Percentiles rank a stretch among this genome's conserved stretches.
phyloP scores from a whole-genome alignment of 225 moss, liverwort and hornwort species.

The Pleurozium schreberi region DNA sequence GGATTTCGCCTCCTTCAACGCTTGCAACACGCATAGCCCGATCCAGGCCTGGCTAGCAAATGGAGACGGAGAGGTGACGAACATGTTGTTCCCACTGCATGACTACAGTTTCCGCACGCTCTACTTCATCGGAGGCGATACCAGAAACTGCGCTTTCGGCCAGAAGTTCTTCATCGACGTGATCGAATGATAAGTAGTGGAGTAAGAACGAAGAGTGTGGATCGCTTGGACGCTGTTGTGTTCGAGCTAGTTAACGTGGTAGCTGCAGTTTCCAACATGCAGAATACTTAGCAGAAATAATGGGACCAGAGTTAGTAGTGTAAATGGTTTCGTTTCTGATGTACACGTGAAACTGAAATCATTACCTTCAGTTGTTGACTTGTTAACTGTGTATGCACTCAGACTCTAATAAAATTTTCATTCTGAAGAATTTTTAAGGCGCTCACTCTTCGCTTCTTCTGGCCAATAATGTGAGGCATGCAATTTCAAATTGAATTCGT shows the following conservation, averaged over 20 bases:
- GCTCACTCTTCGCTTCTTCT: too few relatives aligned
- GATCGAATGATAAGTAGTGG: not conserved
- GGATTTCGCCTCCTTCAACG: not conserved
- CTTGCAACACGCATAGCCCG: not conserved
- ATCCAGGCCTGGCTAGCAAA: not conserved
- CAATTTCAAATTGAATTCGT: too few relatives aligned
- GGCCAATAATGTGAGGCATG: too few relatives aligned
- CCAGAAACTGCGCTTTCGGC: not conserved
- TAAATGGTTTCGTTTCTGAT: not conserved
- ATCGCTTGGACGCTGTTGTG: not conserved
- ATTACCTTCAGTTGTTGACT: not conserved
- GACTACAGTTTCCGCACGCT: not conserved
- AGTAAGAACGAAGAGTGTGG: not conserved
- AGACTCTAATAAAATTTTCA: not conserved
- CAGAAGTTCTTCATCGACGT: not conserved
- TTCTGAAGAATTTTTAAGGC: not conserved
- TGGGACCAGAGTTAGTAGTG: not conserved
- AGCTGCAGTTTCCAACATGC: not conserved
- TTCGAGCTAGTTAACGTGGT: not conserved
- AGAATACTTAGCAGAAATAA: not conserved
- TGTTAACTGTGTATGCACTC: not conserved
- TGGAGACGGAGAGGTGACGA: not conserved
- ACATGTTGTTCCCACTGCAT: not conserved
- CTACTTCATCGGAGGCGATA: not conserved
- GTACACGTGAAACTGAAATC: not conserved